Evolutionary conservation across 192 early-diverging fungal genomes (phyloP).

Genomic region (Physocladia obscura): DNA sequence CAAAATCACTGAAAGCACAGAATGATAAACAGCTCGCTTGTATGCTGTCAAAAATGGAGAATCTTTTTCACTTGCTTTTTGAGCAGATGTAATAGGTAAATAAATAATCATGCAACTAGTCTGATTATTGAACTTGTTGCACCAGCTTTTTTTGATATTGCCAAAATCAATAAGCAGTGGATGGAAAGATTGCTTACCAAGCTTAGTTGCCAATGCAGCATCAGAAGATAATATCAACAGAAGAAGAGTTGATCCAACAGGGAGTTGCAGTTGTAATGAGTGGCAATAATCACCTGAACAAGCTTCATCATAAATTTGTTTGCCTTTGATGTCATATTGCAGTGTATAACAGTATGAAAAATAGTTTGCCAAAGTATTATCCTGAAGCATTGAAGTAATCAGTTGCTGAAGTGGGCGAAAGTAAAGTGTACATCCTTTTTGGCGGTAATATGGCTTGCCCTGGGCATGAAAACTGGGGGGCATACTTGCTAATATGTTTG

Average conservation of each 20-base stretch:
- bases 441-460: not conserved
- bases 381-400: too few relatives aligned
- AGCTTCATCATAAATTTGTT: too few relatives aligned
- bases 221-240: not conserved
- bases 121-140: not conserved
- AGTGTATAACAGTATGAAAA: too few relatives aligned
- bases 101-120: not conserved
- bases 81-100: not conserved
- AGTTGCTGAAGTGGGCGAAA: not conserved
- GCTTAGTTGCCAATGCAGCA: not conserved
- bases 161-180: too few relatives aligned
- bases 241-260: not conserved
- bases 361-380: too few relatives aligned
- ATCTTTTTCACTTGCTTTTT: too few relatives aligned
- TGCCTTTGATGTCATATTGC: not conserved
- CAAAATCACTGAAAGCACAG: not conserved
- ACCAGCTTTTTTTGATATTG: not conserved
- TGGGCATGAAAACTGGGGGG: not conserved
- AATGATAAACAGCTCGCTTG: not conserved
- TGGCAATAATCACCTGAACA: not conserved
- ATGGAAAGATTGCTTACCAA: constrained; percentile 6
- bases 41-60: too few relatives aligned
- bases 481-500: not conserved
- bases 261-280: not conserved
- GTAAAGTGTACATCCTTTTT: not conserved